phyloP scores from a whole-genome alignment of 495 filamentous ascomycete genomes.

The Hypoxylon fuscum region DNA sequence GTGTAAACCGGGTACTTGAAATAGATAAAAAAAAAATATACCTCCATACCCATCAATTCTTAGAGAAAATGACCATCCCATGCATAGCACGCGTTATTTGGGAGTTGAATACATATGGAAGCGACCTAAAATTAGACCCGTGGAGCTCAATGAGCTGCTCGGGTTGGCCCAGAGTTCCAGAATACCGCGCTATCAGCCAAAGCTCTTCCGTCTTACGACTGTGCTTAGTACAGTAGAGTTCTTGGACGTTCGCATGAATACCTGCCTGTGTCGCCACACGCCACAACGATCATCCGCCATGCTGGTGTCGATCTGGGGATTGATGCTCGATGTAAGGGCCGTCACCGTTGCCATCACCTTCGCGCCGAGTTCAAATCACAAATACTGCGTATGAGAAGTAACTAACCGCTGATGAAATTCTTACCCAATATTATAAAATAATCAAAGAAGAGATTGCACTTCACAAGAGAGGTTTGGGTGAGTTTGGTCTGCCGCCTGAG shows the following conservation, averaged over 20 bases:
- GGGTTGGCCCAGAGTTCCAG: constrained; percentile 8
- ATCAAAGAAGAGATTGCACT: constrained; percentile 26
- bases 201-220: constrained; percentile 29
- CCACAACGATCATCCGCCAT: constrained; percentile 39
- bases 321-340: constrained; percentile 27
- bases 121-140: constrained; percentile 35
- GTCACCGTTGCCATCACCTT: constrained; percentile 9
- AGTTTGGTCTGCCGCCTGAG: constrained; percentile 36
- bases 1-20: constrained; percentile 22
- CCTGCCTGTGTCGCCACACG: constrained; percentile 35
- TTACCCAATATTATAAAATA: constrained; percentile 27
- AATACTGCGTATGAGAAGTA: not conserved
- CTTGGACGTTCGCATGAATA: too few relatives aligned
- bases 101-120: constrained; percentile 16
- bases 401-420: constrained; percentile 20
- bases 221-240: too few relatives aligned
- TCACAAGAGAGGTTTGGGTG: constrained; percentile 15
- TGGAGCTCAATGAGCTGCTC: constrained; percentile 6
- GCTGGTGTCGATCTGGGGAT: constrained; percentile 40
- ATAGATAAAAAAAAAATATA: constrained; percentile 8
- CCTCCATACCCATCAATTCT: constrained; percentile 1
- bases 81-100: constrained; percentile 25
- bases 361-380: constrained; percentile 9
- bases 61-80: too few relatives aligned
- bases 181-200: constrained; percentile 26